Percentiles rank a stretch among this genome's conserved stretches.
Conservation (phyloP, 306 rosid genomes). For the Ziziphus jujuba region DNA sequence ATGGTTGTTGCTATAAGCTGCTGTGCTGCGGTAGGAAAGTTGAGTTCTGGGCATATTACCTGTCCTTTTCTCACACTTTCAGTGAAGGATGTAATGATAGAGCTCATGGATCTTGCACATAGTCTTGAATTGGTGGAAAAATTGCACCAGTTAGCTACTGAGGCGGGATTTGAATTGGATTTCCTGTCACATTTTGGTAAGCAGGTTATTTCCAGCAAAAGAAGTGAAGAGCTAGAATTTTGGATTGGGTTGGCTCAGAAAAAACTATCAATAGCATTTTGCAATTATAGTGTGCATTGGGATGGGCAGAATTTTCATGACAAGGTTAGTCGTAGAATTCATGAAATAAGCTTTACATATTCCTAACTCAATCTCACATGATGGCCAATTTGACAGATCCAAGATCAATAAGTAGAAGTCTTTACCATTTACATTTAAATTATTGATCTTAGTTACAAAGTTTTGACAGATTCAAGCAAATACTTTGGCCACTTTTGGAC, state of each 20-base stretch:
- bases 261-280: conserved; percentile 55
- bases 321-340: conserved; percentile 46
- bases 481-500: conserved; percentile 59
- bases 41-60: conserved; percentile 31
- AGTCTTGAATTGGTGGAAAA: conserved; percentile 57
- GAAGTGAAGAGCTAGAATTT: conserved; percentile 62
- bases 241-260: conserved; percentile 70
- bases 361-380: conserved; percentile 1
- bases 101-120: conserved; percentile 62
- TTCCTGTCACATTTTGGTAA: conserved; percentile 62
- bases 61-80: conserved; percentile 26
- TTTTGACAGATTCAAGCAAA: conserved; percentile 50
- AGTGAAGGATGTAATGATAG: conserved; percentile 43
- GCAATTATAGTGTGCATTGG: conserved; percentile 29
- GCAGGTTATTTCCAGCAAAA: conserved; percentile 51
- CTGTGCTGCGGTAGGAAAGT: conserved; percentile 65
- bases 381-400: neutral
- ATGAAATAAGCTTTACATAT: neutral
- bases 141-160: conserved; percentile 54
- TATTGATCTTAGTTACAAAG: conserved; percentile 19
- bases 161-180: conserved; percentile 62
- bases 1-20: conserved; percentile 64
- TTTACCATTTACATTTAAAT: conserved; percentile 13
- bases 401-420: neutral
- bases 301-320: conserved; percentile 39